Evolutionary conservation across 495 filamentous ascomycete genomes (phyloP).

Genomic region (Xylaria nigripes): DNA sequence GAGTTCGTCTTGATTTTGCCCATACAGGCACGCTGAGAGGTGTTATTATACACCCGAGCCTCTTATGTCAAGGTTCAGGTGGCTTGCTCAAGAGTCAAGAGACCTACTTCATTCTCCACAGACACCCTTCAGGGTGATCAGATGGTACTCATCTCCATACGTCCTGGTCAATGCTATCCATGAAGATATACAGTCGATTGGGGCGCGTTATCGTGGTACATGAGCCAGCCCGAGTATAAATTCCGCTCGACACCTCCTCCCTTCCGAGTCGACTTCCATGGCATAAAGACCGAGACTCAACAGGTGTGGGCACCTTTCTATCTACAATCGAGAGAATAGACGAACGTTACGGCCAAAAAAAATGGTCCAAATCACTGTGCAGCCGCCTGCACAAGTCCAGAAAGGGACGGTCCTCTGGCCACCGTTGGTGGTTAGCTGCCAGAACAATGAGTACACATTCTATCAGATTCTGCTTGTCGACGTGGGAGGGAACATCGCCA

Average conservation of each 20-base stretch:
- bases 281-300: not conserved
- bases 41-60: slow-evolving; percentile 3
- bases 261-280: not conserved
- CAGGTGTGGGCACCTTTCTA: not conserved
- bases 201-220: not conserved
- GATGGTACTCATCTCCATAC: slow-evolving; percentile 2
- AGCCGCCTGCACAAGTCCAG: slow-evolving; percentile 6
- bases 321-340: not conserved
- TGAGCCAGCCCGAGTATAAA: not conserved
- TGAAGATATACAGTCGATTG: not conserved
- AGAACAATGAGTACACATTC: not conserved
- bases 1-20: not conserved
- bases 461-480: slow-evolving; percentile 1
- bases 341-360: not conserved
- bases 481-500: not conserved
- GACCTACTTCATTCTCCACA: slow-evolving; percentile 8
- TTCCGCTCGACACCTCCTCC: not conserved
- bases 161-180: not conserved
- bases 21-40: slow-evolving; percentile 3
- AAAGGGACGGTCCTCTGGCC: slow-evolving; percentile 2
- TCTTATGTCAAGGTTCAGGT: not conserved
- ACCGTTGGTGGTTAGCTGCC: slow-evolving; percentile 4
- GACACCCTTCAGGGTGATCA: slow-evolving; percentile 5
- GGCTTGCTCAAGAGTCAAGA: not conserved
- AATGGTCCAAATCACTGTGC: slow-evolving; percentile 4